Evolutionary conservation across 805 yeast genomes (phyloP), one percentile per base, ranked within the genome.

Genomic region (Candida maris): DNA sequence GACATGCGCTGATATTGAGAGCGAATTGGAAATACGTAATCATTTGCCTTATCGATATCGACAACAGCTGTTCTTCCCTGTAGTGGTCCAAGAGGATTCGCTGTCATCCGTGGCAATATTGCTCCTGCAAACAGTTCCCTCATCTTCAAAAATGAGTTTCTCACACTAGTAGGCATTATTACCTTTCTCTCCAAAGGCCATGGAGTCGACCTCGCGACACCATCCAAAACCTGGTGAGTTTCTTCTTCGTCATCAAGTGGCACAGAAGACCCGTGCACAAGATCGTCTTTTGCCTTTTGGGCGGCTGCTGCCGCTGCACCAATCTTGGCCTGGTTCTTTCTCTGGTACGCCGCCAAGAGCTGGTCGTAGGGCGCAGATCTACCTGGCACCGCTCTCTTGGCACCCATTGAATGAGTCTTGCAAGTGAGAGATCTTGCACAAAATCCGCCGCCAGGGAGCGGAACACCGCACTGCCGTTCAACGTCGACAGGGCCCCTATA

Each of bases 341-440:
- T 80, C 64, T 93, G 98, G 56, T 91, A 89, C 13, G 87, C 89
- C 15, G 89, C 87, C 38, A 93, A 67, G 35, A 93, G 67, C 19
- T 78, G 79, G 59, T 93, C 98, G 62, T 88, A 93, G 1, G 96
- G 88, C 6, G 93, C 89, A 23, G 95, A 80, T 51, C 98, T 73
- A 8, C 98, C 98, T 13, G 77, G 79, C 15, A 93, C 98, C 1
- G 96, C 89, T 50, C 98, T 75, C 54, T 93, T 93, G 19, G 97
- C 96, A 22, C 97, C 97, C 96, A 93, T 89, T 1, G 97, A 86
- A 62, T 93, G 98, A 0, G 97, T 88, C 57, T 93, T 93, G 71
- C 98, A 93, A 0, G 98, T 93, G 42, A 93, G 68, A 0, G 97
- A 88, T 34, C 98, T 73, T 4, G 97, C 97, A 69, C 98, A 93